phyloP scores from a whole-genome alignment of 164 flowering plant species.

The Magnolia sinica region DNA sequence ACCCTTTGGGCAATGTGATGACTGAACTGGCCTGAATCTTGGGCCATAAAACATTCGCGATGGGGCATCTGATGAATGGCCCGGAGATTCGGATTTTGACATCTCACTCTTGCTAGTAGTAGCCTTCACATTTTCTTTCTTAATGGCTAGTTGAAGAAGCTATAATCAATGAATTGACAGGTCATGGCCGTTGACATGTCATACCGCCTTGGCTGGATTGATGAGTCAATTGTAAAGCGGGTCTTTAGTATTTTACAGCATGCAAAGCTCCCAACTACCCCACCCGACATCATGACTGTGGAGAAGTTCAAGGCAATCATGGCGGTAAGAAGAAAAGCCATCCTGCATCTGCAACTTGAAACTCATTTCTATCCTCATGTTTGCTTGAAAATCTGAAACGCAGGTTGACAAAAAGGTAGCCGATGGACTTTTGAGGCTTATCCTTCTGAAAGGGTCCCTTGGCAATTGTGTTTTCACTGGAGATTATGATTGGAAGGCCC shows the following conservation, averaged over 20 bases:
- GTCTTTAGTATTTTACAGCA: conserved; percentile 50
- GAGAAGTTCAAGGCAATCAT: conserved; percentile 87
- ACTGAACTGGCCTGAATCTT: too few relatives aligned
- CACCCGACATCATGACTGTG: conserved; percentile 86
- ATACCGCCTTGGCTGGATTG: conserved; percentile 96
- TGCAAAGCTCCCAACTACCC: conserved; percentile 84
- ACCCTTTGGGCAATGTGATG: too few relatives aligned
- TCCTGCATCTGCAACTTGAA: background rate
- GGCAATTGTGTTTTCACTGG: conserved; percentile 96
- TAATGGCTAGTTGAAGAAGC: background rate
- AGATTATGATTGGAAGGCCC: conserved; percentile 78
- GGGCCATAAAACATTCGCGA: too few relatives aligned
- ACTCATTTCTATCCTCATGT: background rate
- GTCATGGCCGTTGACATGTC: conserved; percentile 99
- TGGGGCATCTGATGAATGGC: background rate
- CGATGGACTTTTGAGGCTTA: conserved; percentile 90
- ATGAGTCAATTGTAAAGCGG: conserved; percentile 71
- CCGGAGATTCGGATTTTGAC: background rate
- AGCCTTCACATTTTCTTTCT: background rate
- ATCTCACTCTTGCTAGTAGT: background rate
- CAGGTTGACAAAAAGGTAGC: conserved; percentile 99
- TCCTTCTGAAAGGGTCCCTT: conserved; percentile 88
- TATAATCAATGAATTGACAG: conserved; percentile 33
- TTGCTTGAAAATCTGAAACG: background rate
- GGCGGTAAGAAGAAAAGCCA: conserved; percentile 60